Evolutionary conservation across 2,329 filamentous ascomycete genomes (phyloP), one percentile per base, ranked within the genome.

Genomic region (Lachnellula suecica): DNA sequence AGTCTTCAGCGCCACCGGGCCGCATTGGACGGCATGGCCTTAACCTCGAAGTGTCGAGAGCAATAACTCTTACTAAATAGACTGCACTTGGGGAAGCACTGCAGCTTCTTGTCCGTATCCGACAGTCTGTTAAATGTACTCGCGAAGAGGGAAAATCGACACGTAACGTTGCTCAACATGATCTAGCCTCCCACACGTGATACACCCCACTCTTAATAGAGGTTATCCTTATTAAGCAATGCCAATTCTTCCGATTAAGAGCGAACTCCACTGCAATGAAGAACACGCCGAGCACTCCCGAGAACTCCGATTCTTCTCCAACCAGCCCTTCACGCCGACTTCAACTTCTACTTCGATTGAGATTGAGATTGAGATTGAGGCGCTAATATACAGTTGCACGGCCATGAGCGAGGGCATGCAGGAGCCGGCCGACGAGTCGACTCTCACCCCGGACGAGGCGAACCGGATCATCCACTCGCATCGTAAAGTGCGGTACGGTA

Each of bases 401-500:
- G n/a, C 37, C 40, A 63, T 61, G 59, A 63, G 54, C 42, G 58
- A 60, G 46, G 49, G 44, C 22, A 56, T 44, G 6, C 51, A 49
- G 37, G 20, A 13, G n/a, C 37, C 20, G 19, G 10, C 20, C 7
- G 61, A 44, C 58, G 52, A 53, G 53, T 54, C 22, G 58, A 61
- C 35, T 47, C 48, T 67, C 27, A 66, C 63, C 23, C 63, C 82
- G 9, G 83, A 86, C 67, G 83, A 87, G 70, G 83, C 82, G 58
- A 86, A 74, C 66, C 81, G 82, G 62, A 86, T 87, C 70, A 86
- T 87, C 60, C 83, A 86, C 66, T 85, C 82, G 47, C 83, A 86
- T 66, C 80, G 83, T 59, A 87, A 87, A 69, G 83, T 87, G 51
- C 78, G 83, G 64, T 86, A 87, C 69, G 83, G 83, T 85, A 75